Conservation (phyloP, 306 rosid genomes). For the Quercus engelmannii region DNA sequence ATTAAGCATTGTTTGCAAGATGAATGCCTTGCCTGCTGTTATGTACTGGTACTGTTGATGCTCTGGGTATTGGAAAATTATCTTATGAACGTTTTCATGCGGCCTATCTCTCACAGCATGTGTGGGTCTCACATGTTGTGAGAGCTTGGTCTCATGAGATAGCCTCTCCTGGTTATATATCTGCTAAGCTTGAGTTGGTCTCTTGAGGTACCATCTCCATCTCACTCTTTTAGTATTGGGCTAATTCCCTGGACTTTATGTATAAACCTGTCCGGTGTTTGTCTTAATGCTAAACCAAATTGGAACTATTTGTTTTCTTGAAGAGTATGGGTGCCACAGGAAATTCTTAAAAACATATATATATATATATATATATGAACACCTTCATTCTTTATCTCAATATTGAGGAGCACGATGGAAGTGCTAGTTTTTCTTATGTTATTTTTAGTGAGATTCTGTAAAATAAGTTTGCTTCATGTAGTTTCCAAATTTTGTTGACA, state of each 20-base stretch:
- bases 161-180: background rate
- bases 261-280: background rate
- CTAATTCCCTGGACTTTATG: background rate
- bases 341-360: too few species aligned
- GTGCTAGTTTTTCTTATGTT: background rate
- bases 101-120: too few species aligned
- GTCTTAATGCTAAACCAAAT: background rate
- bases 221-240: background rate
- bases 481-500: background rate
- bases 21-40: background rate
- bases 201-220: background rate
- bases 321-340: background rate
- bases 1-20: background rate
- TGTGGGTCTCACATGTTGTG: too few species aligned
- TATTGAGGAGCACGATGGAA: too few species aligned
- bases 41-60: background rate
- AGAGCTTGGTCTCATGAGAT: too few species aligned
- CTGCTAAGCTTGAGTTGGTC: background rate
- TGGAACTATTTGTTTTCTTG: background rate
- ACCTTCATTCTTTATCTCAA: too few species aligned
- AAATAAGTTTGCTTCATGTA: background rate
- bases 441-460: background rate
- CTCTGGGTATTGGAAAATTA: background rate
- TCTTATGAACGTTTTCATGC: too few species aligned
- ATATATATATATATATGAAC: too few species aligned